Conservation (phyloP, 1,284 basidiomycete genomes). For the Malassezia yamatoensis region DNA sequence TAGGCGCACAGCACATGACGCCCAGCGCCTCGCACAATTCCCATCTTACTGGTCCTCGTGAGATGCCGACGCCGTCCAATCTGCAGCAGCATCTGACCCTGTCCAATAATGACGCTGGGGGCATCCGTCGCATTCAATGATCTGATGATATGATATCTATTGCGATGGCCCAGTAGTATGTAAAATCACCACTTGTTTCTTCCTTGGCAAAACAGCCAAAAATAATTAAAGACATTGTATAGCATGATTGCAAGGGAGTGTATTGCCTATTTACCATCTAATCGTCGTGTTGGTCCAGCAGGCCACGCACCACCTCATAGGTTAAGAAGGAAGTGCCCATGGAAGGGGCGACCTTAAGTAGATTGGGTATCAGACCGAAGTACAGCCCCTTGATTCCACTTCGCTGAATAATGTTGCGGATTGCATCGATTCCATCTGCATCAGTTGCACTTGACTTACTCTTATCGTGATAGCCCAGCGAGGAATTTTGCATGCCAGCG, state of each 20-base stretch:
- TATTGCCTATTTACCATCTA: not conserved
- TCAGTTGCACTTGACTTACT: constrained; percentile 10
- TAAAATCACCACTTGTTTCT: not conserved
- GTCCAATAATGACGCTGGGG: not conserved
- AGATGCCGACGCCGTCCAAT: constrained; percentile 14
- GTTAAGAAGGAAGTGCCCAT: constrained; percentile 41
- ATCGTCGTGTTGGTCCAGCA: not conserved
- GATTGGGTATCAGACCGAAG: constrained; percentile 79
- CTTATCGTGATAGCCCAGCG: constrained; percentile 62
- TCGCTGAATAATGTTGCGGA: constrained; percentile 59
- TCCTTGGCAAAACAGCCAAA: not conserved
- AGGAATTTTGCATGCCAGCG: constrained; percentile 64
- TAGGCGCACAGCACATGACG: not conserved
- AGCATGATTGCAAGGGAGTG: not conserved
- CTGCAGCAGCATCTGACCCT: constrained; percentile 14
- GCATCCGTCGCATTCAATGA: not conserved
- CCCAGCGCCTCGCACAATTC: not conserved
- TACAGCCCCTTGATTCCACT: constrained; percentile 72
- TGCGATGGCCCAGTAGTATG: not conserved
- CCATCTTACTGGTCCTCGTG: constrained; percentile 4
- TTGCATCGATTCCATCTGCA: constrained; percentile 55
- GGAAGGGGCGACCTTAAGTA: constrained; percentile 58
- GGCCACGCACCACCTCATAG: constrained; percentile 29
- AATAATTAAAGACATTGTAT: not conserved
- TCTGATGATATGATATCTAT: not conserved